Base-by-base conservation (phyloP, 2,329 filamentous ascomycete genomes). In the Stenocarpella maydis region DNA sequence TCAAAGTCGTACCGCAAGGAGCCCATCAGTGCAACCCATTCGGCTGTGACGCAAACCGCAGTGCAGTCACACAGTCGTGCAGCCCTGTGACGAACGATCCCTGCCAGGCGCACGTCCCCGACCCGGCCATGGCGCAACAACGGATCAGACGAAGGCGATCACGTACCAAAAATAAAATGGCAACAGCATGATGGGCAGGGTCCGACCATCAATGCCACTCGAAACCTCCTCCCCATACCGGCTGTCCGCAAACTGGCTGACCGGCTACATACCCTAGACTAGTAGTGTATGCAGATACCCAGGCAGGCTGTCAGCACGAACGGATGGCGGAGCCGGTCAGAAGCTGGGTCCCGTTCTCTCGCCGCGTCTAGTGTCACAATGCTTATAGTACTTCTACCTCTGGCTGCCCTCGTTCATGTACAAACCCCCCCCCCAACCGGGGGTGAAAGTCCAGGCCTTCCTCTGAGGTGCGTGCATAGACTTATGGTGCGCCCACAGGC, bases 131-230 rank as follows among this genome's bases (percentile, higher is more conserved):
- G 14, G 9, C 31, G 24, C 28, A 14, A 49, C 4, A 24, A n/a
- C 14, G 37, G 58, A 63, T 63, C 58, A 63, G 58, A 63, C 43
- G 43, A 43, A 24, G 41, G 41, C 15, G 58, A 61, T 61, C 41
- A 8, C 41, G 2, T 12, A 10, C 26, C 34, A 41, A 58, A 41
- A 61, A 47, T 37, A 37, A 37, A 10, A 61, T 4, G 10, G 14
- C 28, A 37, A 12, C 41, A 49, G 58, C 58, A 63, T 63, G 58
- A 63, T 24, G 58, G 58, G 49, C 58, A 63, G 58, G 58, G 28
- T 41, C 49, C 58, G 58, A 63, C 49, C 58, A 63, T 63, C n/a
- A 63, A 63, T 63, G 58, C 58, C 58, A 49, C 58, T 37, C 58
- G 58, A 63, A 49, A 63, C 58, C 43, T 47, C 37, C 34, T 49